Base-by-base conservation (phyloP, 345 rosid species). In the Nasturtium officinale region DNA sequence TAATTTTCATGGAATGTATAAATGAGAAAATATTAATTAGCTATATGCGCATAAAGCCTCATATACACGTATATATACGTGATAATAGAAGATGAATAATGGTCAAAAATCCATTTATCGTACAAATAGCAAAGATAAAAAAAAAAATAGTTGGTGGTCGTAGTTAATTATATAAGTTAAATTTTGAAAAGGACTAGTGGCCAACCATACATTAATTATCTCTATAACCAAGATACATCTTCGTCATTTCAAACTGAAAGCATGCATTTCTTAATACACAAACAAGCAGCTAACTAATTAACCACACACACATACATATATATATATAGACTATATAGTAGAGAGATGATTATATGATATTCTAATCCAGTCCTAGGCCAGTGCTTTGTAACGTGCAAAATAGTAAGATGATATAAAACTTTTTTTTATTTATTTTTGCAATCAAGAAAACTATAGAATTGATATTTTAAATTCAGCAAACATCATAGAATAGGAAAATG, bases 181-280 rank as follows among this genome's bases (percentile, higher is more conserved):
- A 37, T 11, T 59, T 55, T 55, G 71, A 69, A 61, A 69, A 54
- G 53, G 75, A 76, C 79, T 25, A 54, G 45, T 54, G 43, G 51
- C 75, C 79, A 69, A 69, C 71, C 35, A 33, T 45, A 17, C 65
- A 25, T 69, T 69, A 69, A 69, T 69, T 56, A 2, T 33, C 58
- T 21, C 53, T 23, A 51, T 42, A 51, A 25, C 15, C 7, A 28
- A 32, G 21, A 53, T 5, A 57, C 9, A 7, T 32, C 11, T 54
- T 55, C 25, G 29, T 52, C 46, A 29, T 18, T 56, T 30, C 25
- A 50, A 30, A n/a, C 29, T 28, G 0, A 23, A 23, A 23, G 25
- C 2, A 45, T n/a, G 25, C 2, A 45, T n/a, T n/a, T 69, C 18
- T 30, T 45, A 15, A 42, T 8, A 15, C 47, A 42, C 1, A 5